These are phyloP conservation scores for Stropharia rugosoannulata DNA, from an alignment of 768 basidiomycete genomes.

Conservation along the genomic window DNA sequence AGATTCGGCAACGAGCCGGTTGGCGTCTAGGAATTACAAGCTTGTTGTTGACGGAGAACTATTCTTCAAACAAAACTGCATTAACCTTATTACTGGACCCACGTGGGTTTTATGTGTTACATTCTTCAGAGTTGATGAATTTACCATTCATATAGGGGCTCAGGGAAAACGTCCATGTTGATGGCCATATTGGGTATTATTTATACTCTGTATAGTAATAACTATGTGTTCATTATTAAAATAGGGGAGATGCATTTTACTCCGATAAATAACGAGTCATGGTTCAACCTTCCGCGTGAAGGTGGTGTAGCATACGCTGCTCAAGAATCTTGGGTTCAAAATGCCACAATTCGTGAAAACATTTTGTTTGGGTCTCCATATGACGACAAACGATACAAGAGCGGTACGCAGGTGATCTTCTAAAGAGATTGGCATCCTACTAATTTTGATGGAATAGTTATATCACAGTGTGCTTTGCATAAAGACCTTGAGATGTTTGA, in stretches of 20 bases:
- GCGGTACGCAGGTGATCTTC: too few species aligned
- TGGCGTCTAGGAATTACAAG: conserved; percentile 9
- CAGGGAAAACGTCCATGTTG: conserved; percentile 63
- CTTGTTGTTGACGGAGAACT: conserved; percentile 55
- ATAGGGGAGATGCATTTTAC: conserved; percentile 50
- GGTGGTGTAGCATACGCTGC: conserved; percentile 77
- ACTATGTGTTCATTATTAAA: neutral
- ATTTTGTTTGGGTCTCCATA: conserved; percentile 79
- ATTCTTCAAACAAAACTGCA: conserved; percentile 47
- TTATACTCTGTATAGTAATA: conserved; percentile 10
- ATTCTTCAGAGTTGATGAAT: too few species aligned
- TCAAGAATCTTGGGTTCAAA: conserved; percentile 86
- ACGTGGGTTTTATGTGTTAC: conserved; percentile 47
- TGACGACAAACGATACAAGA: conserved; percentile 74
- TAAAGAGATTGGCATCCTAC: too few species aligned
- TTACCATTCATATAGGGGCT: conserved; percentile 25
- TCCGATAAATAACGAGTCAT: conserved; percentile 45
- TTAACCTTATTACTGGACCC: conserved; percentile 44
- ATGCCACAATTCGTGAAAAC: conserved; percentile 80
- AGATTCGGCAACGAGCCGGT: too few species aligned
- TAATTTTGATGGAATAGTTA: too few species aligned
- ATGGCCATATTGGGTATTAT: conserved; percentile 57
- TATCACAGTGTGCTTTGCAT: conserved; percentile 70
- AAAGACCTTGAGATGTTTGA: conserved; percentile 69
- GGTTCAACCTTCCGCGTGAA: conserved; percentile 67